Percentiles rank a stretch among this genome's conserved stretches.
phyloP scores from a whole-genome alignment of 768 basidiomycete genomes.

The Termitomyces sp. region DNA sequence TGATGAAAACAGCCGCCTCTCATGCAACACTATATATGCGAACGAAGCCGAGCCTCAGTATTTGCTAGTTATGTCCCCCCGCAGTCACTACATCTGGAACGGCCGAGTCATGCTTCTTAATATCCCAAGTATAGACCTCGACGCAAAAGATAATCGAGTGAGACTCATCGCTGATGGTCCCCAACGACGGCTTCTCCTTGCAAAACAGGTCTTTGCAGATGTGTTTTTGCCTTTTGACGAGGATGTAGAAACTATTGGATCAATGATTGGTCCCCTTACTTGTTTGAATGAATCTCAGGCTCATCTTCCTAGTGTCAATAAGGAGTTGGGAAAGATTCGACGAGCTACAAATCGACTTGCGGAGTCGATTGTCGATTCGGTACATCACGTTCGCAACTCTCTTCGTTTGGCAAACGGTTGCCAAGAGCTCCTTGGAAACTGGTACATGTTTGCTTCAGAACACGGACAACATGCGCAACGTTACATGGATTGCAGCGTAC shows the following conservation, averaged over 20 bases:
- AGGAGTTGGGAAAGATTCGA: conserved; percentile 86
- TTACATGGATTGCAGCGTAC: conserved; percentile 72
- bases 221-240: conserved; percentile 60
- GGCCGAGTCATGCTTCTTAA: conserved; percentile 79
- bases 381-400: conserved; percentile 76
- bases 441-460: conserved; percentile 96
- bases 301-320: conserved; percentile 85
- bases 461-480: conserved; percentile 88
- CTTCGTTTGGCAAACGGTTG: conserved; percentile 55
- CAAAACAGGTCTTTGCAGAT: conserved; percentile 74
- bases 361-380: conserved; percentile 89
- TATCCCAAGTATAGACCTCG: conserved; percentile 73
- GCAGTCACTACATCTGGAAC: conserved; percentile 86
- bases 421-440: conserved; percentile 88
- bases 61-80: conserved; percentile 81
- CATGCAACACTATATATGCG: conserved; percentile 33
- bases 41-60: conserved; percentile 67
- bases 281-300: conserved; percentile 80
- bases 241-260: conserved; percentile 47
- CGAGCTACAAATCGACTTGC: conserved; percentile 86
- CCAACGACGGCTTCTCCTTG: conserved; percentile 62
- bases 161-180: conserved; percentile 90
- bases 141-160: conserved; percentile 83
- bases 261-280: conserved; percentile 33
- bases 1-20: conserved; percentile 45